Percentiles rank a stretch among this genome's conserved stretches.
These are phyloP conservation scores for Cercospora zeae-maydis DNA, from an alignment of 2,329 filamentous ascomycete species.

Conservation along the genomic window DNA sequence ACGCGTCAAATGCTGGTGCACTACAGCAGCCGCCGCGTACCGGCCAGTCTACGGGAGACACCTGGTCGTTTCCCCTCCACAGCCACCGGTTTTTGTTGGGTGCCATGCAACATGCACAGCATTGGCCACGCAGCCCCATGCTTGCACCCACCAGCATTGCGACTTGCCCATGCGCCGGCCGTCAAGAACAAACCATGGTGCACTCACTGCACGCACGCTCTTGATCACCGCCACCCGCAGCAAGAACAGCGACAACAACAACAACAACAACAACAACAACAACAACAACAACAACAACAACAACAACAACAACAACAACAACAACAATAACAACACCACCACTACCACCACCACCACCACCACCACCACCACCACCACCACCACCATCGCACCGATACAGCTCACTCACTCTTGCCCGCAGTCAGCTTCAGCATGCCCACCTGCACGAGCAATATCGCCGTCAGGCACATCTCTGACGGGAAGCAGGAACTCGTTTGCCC, in stretches of 20 bases:
- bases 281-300: too few species aligned
- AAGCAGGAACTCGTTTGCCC: not conserved
- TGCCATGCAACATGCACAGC: not conserved
- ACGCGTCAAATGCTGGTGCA: not conserved
- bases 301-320: too few species aligned
- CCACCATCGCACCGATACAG: not conserved
- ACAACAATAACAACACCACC: too few species aligned
- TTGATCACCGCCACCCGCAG: not conserved
- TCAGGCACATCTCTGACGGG: not conserved
- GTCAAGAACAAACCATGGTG: conserved; percentile 3
- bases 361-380: too few species aligned
- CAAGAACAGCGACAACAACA: not conserved
- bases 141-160: not conserved
- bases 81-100: not conserved
- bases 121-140: not conserved
- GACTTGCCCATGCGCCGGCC: not conserved
- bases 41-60: conserved; percentile 4
- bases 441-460: conserved; percentile 3
- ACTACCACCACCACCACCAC: too few species aligned
- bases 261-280: too few species aligned
- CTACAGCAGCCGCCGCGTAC: conserved; percentile 1
- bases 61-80: conserved; percentile 2
- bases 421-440: not conserved
- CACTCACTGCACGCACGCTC: not conserved
- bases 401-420: not conserved